Evolutionary conservation across 2,329 filamentous ascomycete genomes (phyloP), one percentile per base, ranked within the genome.

Genomic region (Fusarium sarcochroum): DNA sequence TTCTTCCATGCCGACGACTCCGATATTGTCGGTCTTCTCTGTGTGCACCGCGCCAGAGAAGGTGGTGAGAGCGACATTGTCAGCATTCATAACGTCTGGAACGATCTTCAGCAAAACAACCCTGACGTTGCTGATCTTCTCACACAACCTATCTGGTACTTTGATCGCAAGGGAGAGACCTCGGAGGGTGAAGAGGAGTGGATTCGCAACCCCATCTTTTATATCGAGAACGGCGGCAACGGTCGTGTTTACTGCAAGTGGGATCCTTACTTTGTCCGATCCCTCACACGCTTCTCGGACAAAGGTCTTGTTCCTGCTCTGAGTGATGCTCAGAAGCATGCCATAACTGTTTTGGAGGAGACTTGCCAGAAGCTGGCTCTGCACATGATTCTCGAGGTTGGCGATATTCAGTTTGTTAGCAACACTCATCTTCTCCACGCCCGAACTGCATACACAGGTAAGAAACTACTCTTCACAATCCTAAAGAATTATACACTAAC

Each of bases 211-310:
- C 85, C 87, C 14, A 88, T 97, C 18, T 88, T 96, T 71, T 97
- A 94, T 77, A 82, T 94, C 6, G 93, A 97, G 82, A 88, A 86
- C 7, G 87, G 85, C 8, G 85, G 87, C 8, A 84, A 89, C 71
- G 86, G 86, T 34, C 72, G 73, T 17, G 73, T 75, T 17, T 75
- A 75, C 80, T 90, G 88, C 78, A 97, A 97, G 84, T 97, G 91
- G 89, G 94, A 97, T 76, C 94, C 94, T 2, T 97, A 97, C 85
- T 97, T 91, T 77, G 89, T 97, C 62, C 89, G 89, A 67, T 93
- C 90, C 10, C 84, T 97, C 9, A 85, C 82, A 20, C 88, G 93
- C 27, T 96, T 95, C 82, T 92, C 89, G 1, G 88, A 93, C 75
- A 79, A 81, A 18, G 93, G 92, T 3, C 76, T 92, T 45, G 91